Conservation (phyloP, 768 basidiomycete species). For the Panaeolus cyanescens region DNA sequence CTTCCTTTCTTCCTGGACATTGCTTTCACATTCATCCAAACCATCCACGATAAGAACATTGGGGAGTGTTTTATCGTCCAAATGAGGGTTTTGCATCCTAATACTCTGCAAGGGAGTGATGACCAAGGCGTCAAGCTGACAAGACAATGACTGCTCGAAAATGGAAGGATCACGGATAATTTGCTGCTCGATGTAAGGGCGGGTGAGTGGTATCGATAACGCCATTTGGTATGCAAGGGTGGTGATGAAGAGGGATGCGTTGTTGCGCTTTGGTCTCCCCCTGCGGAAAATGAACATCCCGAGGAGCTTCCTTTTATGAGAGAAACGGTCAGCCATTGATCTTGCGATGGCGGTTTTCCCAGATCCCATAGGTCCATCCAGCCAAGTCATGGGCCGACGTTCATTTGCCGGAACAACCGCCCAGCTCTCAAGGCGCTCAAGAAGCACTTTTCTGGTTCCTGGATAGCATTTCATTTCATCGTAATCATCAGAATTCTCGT, state of each 20-base stretch:
- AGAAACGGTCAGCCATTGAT: constrained; percentile 22
- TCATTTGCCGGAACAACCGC: neutral
- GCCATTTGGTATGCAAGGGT: constrained; percentile 31
- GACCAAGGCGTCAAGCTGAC: constrained; percentile 4
- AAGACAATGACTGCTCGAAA: constrained; percentile 5
- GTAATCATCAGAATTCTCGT: neutral
- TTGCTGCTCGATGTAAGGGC: constrained; percentile 7
- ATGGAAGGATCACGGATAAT: constrained; percentile 7
- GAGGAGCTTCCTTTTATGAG: constrained; percentile 13
- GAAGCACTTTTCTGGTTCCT: neutral
- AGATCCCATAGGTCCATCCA: constrained; percentile 20
- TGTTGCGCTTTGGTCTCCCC: constrained; percentile 23
- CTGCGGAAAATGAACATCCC: constrained; percentile 38
- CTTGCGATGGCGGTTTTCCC: constrained; percentile 26
- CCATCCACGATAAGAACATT: constrained; percentile 22
- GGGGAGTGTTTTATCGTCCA: constrained; percentile 1
- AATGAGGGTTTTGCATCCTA: neutral
- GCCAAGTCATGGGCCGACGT: constrained; percentile 1
- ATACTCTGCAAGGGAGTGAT: constrained; percentile 2
- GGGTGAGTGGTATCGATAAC: constrained; percentile 6
- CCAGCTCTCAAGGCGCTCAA: constrained; percentile 3
- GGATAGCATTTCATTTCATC: neutral
- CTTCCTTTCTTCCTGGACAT: neutral
- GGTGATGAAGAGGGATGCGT: constrained; percentile 24
- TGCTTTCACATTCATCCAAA: constrained; percentile 21